These are phyloP conservation scores for Kwoniella dendrophila DNA, from an alignment of 768 basidiomycete species.

Conservation along the genomic window DNA sequence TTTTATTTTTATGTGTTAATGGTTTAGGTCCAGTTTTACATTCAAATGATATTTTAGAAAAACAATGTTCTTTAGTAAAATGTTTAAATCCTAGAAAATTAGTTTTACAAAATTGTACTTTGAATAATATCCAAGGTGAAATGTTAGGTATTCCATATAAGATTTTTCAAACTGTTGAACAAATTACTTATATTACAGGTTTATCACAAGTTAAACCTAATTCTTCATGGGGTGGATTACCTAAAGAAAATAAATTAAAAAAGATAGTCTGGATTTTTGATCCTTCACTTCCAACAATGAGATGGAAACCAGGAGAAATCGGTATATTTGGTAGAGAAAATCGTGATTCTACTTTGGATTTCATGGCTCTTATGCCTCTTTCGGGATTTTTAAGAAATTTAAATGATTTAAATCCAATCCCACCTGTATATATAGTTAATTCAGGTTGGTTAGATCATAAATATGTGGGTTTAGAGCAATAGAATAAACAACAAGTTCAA, in stretches of 20 bases:
- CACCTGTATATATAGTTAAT: background rate
- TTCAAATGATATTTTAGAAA: background rate
- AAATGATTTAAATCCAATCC: no score
- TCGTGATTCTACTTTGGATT: background rate
- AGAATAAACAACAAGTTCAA: background rate
- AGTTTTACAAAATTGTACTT: background rate
- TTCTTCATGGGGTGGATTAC: background rate
- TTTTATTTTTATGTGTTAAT: background rate
- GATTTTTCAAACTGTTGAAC: background rate
- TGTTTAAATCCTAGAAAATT: conserved; percentile 7
- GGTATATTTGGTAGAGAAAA: background rate
- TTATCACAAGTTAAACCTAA: background rate
- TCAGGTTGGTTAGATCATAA: conserved; percentile 2
- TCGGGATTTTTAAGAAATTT: no score
- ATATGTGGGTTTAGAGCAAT: background rate
- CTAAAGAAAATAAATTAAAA: background rate
- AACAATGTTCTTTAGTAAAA: conserved; percentile 5
- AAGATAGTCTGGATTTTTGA: conserved; percentile 6
- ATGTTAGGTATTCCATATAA: conserved; percentile 2
- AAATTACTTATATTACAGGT: background rate
- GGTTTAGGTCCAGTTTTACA: conserved; percentile 2
- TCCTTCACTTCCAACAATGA: background rate
- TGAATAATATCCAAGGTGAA: background rate
- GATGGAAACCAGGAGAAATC: background rate
- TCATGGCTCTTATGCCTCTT: background rate